Base-by-base conservation (phyloP, 441 rosid genomes). In the Capsella rubella region DNA sequence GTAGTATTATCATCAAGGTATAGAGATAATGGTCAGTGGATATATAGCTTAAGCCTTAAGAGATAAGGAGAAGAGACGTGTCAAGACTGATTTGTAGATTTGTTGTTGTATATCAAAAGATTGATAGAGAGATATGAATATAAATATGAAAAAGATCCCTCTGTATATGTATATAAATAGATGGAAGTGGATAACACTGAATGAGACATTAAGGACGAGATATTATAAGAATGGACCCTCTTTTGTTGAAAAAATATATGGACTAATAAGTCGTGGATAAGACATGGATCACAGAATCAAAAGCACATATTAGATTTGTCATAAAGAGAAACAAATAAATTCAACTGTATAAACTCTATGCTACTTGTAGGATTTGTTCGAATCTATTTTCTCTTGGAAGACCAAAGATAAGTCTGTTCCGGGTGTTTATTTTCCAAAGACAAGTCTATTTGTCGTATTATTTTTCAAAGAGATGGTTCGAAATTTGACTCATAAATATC, bases 171-270 rank as follows among this genome's bases (percentile, higher is more conserved):
- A 52, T 51, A 51, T 4, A 31, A 34, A 59, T 51, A 10, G 35
- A 53, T 74, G 14, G 74, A 55, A 76, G 29, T 69, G 59, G 78
- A 61, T 75, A 62, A 69, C 74, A 75, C 52, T 40, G 71, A 69
- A 56, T 69, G 75, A 76, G 75, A 76, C 71, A 76, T 39, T 39
- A 56, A 55, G 70, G 74, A 68, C 29, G 52, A 61, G 49, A 75
- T 34, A 42, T 67, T 40, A 74, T 75, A 52, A 61, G 59, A 55
- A 62, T 69, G 75, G 79, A 76, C 71, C 75, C 71, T 69, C 21
- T 52, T 21, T 49, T 60, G 64, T 63, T 69, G 75, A 76, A 69
- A 69, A 13, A 15, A 34, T 9, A 18, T 76, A 47, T 69, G 53
- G 60, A 63, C 65, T 16, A 2, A 62, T 69, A 53, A 69, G 59